phyloP scores from a whole-genome alignment of 2,329 filamentous ascomycete genomes.

The Ophiosphaerella herpotricha region DNA sequence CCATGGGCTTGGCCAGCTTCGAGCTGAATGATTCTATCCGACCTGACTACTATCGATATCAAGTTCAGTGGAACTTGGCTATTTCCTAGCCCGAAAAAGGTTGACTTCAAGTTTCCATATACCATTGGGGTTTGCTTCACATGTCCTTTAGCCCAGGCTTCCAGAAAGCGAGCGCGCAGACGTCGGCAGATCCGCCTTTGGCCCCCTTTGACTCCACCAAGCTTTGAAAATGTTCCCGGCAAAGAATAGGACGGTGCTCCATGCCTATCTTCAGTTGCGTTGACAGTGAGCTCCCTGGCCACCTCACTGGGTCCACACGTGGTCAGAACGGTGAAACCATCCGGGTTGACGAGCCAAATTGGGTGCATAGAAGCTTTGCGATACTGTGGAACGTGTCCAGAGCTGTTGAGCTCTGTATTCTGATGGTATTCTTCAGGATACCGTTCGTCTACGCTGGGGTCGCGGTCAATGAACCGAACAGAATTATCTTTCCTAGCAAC shows the following conservation, averaged over 20 bases:
- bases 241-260: background rate
- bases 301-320: conserved; percentile 2
- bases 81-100: too few species aligned
- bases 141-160: background rate
- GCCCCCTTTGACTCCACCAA: background rate
- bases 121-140: background rate
- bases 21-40: too few species aligned
- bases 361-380: background rate
- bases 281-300: background rate
- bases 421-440: background rate
- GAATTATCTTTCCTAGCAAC: background rate
- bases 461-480: background rate
- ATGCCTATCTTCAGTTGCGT: background rate
- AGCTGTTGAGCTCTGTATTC: too few species aligned
- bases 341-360: conserved; percentile 8
- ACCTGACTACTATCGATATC: too few species aligned
- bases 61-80: too few species aligned
- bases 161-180: background rate
- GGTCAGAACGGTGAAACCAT: conserved; percentile 3
- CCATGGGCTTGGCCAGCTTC: too few species aligned
- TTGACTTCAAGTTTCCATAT: background rate
- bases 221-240: background rate
- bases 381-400: too few species aligned
- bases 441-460: background rate
- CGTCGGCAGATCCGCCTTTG: background rate